Conservation (phyloP, 257 asterid genomes). For the Jaltomata sinuosa region DNA sequence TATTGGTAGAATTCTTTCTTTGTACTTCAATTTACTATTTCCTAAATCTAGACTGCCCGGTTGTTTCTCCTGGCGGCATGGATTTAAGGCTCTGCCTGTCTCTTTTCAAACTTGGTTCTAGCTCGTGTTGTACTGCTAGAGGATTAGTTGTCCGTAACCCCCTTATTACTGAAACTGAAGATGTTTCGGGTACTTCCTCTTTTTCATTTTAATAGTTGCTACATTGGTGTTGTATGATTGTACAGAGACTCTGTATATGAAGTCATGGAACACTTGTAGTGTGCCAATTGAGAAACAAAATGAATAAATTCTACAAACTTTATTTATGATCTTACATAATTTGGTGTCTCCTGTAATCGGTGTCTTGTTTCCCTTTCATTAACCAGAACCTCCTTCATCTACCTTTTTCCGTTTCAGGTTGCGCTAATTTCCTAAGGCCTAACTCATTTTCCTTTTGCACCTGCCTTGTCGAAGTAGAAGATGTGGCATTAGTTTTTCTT, state of each 20-base stretch:
- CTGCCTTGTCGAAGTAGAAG: no score
- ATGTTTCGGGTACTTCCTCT: conserved; percentile 26
- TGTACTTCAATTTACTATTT: no score
- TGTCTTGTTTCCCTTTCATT: background rate
- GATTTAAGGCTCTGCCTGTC: conserved; percentile 40
- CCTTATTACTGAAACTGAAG: background rate
- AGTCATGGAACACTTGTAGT: background rate
- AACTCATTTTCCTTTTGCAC: no score
- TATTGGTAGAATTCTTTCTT: no score
- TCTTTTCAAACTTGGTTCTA: conserved; percentile 32
- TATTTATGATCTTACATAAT: background rate
- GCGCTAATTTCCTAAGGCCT: no score
- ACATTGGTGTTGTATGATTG: background rate
- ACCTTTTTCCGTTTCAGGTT: no score
- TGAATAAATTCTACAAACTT: background rate
- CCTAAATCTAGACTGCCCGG: background rate
- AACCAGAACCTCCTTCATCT: background rate
- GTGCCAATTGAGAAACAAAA: background rate
- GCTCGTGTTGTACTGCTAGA: conserved; percentile 55
- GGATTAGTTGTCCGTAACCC: conserved; percentile 27
- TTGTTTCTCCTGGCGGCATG: conserved; percentile 47
- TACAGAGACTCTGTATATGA: background rate
- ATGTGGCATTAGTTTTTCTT: conserved; percentile 6
- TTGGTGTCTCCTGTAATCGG: background rate
- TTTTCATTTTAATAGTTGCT: background rate